Percentiles rank a stretch among this genome's conserved stretches.
phyloP scores from a whole-genome alignment of 2,329 filamentous ascomycete species.

The Westerdykella aurantiaca region DNA sequence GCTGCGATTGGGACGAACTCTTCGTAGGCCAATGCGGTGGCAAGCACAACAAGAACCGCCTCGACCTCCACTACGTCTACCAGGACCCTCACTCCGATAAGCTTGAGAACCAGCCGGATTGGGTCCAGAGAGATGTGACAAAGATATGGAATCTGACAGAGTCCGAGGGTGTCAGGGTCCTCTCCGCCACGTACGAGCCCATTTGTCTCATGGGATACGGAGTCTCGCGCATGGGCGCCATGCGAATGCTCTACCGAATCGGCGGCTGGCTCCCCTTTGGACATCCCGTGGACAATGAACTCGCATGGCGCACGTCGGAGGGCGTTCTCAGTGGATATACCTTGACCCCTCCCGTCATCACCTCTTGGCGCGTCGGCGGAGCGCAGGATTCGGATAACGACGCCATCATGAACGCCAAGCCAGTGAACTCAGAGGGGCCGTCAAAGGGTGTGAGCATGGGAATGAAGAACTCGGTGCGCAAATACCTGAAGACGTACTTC shows the following conservation, averaged over 20 bases:
- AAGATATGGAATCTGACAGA: slow-evolving; percentile 9
- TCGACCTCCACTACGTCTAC: slow-evolving; percentile 10
- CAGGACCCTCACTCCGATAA: slow-evolving; percentile 6
- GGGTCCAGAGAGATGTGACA: slow-evolving; percentile 7
- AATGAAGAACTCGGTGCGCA: slow-evolving; percentile 9
- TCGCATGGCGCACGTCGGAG: slow-evolving; percentile 5
- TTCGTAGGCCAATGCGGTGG: slow-evolving; percentile 11
- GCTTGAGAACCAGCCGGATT: background rate
- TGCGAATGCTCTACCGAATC: slow-evolving; percentile 13
- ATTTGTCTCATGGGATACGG: slow-evolving; percentile 11
- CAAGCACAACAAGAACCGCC: slow-evolving; percentile 7
- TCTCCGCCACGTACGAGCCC: slow-evolving; percentile 8
- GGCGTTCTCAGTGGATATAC: slow-evolving; percentile 11
- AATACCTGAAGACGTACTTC: slow-evolving; percentile 5
- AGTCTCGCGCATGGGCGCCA: slow-evolving; percentile 10
- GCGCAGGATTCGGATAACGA: slow-evolving; percentile 11
- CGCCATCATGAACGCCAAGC: slow-evolving; percentile 3
- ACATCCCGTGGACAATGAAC: slow-evolving; percentile 10
- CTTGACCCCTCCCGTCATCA: slow-evolving; percentile 8
- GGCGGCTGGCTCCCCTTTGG: slow-evolving; percentile 9
- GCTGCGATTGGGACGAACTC: slow-evolving; percentile 16
- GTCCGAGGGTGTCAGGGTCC: slow-evolving; percentile 4
- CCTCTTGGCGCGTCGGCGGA: slow-evolving; percentile 9
- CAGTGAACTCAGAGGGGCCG: slow-evolving; percentile 5
- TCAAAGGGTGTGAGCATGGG: slow-evolving; percentile 7